phyloP scores from a whole-genome alignment of 352 stramenopile genomes.

The Pythium periplocum region DNA sequence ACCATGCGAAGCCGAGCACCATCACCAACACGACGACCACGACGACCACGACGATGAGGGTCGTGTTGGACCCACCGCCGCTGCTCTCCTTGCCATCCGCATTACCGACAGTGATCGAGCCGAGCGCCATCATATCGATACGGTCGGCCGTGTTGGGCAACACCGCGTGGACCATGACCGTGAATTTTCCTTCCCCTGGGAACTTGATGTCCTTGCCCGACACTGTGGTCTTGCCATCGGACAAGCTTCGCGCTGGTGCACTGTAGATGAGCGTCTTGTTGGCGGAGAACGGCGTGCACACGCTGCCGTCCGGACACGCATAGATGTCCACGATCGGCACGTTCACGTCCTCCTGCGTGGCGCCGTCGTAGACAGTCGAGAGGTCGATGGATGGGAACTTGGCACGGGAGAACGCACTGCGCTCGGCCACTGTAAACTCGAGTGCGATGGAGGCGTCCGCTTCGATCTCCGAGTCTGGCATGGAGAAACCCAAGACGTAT shows the following conservation, averaged over 20 bases:
- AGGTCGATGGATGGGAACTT: conserved; percentile 25
- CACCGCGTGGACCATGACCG: conserved; percentile 35
- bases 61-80: conserved; percentile 21
- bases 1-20: conserved; percentile 17
- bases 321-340: conserved; percentile 38
- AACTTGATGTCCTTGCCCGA: conserved; percentile 26
- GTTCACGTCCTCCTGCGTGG: conserved; percentile 24
- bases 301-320: conserved; percentile 24
- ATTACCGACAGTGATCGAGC: conserved; percentile 22
- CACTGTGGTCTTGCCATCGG: conserved; percentile 16
- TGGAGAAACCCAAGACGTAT: conserved; percentile 31
- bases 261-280: conserved; percentile 29
- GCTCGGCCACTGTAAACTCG: conserved; percentile 25
- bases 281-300: conserved; percentile 37
- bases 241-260: conserved; percentile 29
- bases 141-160: conserved; percentile 40
- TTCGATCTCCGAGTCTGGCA: conserved; percentile 21
- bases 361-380: conserved; percentile 30
- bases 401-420: conserved; percentile 11
- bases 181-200: conserved; percentile 34
- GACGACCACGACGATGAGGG: conserved; percentile 27
- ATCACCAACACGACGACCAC: conserved; percentile 24
- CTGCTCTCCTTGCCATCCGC: conserved; percentile 7
- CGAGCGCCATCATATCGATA: conserved; percentile 37
- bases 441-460: conserved; percentile 11